phyloP scores from a whole-genome alignment of 2,329 filamentous ascomycete species.

The Talaromyces verruculosus region DNA sequence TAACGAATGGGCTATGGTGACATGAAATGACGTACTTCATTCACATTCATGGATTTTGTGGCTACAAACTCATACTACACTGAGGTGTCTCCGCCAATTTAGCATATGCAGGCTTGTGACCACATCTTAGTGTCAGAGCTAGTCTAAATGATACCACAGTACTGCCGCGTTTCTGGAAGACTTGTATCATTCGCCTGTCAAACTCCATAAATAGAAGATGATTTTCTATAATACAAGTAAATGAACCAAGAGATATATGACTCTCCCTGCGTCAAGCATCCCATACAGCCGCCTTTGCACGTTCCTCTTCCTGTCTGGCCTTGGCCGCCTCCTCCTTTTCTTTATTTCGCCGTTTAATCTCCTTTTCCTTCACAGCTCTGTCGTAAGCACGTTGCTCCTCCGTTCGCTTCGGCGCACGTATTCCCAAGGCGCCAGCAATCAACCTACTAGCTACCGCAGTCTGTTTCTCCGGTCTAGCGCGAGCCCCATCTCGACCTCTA shows the following conservation, averaged over 20 bases:
- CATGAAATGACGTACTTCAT: neutral
- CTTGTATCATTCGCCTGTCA: conserved; percentile 1
- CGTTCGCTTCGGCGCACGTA: conserved; percentile 75
- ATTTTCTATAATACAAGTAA: neutral
- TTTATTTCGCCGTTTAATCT: conserved; percentile 71
- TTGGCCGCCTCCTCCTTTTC: conserved; percentile 66
- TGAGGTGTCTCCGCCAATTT: too few relatives aligned
- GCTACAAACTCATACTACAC: neutral
- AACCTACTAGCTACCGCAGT: conserved; percentile 85
- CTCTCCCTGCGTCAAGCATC: conserved; percentile 54
- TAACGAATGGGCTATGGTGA: neutral
- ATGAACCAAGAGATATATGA: neutral
- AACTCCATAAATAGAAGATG: neutral
- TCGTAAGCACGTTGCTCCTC: conserved; percentile 90
- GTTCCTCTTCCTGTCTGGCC: conserved; percentile 65
- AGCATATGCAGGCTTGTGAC: neutral
- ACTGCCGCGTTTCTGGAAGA: neutral
- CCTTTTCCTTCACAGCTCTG: conserved; percentile 75
- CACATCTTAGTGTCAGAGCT: neutral
- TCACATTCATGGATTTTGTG: neutral
- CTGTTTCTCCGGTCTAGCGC: conserved; percentile 76
- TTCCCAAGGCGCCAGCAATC: conserved; percentile 84
- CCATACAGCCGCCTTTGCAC: conserved; percentile 84
- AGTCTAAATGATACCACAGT: neutral
- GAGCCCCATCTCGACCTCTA: conserved; percentile 21